phyloP scores from a whole-genome alignment of 1,139 yeast species.

The Debaryomyces singareniensis region DNA sequence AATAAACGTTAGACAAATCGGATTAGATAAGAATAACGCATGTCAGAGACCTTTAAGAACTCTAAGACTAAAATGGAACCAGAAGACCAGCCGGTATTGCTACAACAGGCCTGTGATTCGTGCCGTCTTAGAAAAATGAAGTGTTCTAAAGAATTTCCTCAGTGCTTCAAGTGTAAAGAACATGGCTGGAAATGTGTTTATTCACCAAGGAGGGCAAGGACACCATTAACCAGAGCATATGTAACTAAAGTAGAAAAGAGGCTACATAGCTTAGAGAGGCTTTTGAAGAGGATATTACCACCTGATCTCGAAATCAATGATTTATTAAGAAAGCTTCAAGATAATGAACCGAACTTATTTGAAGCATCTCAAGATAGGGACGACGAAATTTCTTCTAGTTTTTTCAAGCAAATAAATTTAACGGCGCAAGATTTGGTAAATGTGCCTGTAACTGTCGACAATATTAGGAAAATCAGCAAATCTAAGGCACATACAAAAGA shows the following conservation, averaged over 20 bases:
- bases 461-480: conserved; percentile 13
- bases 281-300: conserved; percentile 13
- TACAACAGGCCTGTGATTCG: conserved; percentile 21
- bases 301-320: conserved; percentile 16
- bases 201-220: conserved; percentile 19
- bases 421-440: conserved; percentile 13
- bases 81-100: too few relatives aligned
- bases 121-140: conserved; percentile 22
- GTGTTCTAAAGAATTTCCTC: conserved; percentile 21
- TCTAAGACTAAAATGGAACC: too few relatives aligned
- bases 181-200: conserved; percentile 23
- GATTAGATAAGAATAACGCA: too few relatives aligned
- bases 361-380: conserved; percentile 5
- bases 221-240: conserved; percentile 23
- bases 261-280: conserved; percentile 11
- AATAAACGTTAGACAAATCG: too few relatives aligned
- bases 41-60: too few relatives aligned
- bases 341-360: conserved; percentile 2
- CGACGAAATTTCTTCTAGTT: too few relatives aligned
- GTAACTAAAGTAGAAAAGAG: conserved; percentile 19
- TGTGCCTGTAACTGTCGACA: conserved; percentile 13
- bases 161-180: conserved; percentile 21
- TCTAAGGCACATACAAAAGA: conserved; percentile 7
- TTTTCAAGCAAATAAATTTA: conserved; percentile 12
- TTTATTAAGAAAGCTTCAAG: conserved; percentile 7